Evolutionary conservation across 768 basidiomycete species (phyloP).

Genomic region (Tricholoma furcatifolium): DNA sequence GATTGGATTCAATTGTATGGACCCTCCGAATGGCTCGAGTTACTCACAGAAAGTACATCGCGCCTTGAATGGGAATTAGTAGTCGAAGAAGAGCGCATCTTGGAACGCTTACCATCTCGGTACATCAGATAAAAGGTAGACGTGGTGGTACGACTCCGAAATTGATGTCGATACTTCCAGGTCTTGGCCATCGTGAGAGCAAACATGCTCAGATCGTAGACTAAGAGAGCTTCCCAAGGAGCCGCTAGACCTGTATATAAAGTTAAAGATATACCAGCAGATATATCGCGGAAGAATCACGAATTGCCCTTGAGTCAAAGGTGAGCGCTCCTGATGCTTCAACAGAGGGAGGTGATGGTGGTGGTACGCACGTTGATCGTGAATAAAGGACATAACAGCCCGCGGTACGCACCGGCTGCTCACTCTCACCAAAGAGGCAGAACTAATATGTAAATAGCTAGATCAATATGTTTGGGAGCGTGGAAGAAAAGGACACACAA

Average conservation of each 20-base stretch:
- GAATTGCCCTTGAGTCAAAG: background rate
- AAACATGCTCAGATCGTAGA: conserved; percentile 9
- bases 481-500: no score
- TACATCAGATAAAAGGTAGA: conserved; percentile 1
- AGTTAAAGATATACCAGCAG: background rate
- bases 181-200: conserved; percentile 8
- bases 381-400: background rate
- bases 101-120: conserved; percentile 5
- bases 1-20: background rate
- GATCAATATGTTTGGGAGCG: no score
- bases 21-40: background rate
- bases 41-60: background rate
- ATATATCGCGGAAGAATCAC: background rate
- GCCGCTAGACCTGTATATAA: conserved; percentile 1
- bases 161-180: conserved; percentile 1
- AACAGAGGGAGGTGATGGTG: background rate
- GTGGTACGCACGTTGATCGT: background rate
- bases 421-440: no score
- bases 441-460: no score
- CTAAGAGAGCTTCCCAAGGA: conserved; percentile 10
- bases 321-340: background rate
- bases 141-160: background rate
- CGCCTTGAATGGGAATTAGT: background rate
- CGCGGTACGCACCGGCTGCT: no score
- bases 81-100: no score